phyloP scores from a whole-genome alignment of 2,329 filamentous ascomycete species.

The Ceratocystis albifundus region DNA sequence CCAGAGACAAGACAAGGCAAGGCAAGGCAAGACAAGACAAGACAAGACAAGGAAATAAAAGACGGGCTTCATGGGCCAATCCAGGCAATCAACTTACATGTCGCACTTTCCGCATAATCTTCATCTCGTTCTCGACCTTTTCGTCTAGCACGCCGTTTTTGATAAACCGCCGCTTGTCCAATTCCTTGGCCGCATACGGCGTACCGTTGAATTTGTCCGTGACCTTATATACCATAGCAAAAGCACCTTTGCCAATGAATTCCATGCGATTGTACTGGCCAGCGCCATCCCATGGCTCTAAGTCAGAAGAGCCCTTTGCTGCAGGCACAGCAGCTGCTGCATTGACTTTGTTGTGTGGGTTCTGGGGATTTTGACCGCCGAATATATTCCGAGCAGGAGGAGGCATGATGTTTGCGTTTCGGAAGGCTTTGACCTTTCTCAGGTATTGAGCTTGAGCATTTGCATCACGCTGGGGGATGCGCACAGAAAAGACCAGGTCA shows the following conservation, averaged over 20 bases:
- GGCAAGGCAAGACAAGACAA: not conserved
- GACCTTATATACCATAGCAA: slow-evolving; percentile 85
- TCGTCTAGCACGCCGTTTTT: slow-evolving; percentile 83
- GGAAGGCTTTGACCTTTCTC: slow-evolving; percentile 57
- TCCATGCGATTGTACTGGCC: slow-evolving; percentile 72
- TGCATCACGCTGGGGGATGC: slow-evolving; percentile 66
- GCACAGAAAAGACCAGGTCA: slow-evolving; percentile 72
- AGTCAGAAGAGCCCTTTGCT: slow-evolving; percentile 35
- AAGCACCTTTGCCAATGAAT: slow-evolving; percentile 81
- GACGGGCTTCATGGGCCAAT: not conserved
- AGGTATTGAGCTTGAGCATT: slow-evolving; percentile 53
- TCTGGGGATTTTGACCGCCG: not conserved
- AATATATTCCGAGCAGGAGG: slow-evolving; percentile 17
- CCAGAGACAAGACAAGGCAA: not conserved
- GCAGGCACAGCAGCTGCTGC: slow-evolving; percentile 11
- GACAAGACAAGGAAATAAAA: not conserved
- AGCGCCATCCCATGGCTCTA: slow-evolving; percentile 60
- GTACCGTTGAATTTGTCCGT: slow-evolving; percentile 74
- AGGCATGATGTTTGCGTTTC: slow-evolving; percentile 25
- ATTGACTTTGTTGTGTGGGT: not conserved
- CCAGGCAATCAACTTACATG: slow-evolving; percentile 49
- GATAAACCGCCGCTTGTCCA: slow-evolving; percentile 86
- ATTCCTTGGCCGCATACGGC: slow-evolving; percentile 82
- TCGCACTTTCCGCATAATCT: slow-evolving; percentile 75
- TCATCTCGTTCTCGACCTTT: slow-evolving; percentile 94